Conservation (phyloP, 148 eudicot genomes). For the Pharnaceum exiguum region DNA sequence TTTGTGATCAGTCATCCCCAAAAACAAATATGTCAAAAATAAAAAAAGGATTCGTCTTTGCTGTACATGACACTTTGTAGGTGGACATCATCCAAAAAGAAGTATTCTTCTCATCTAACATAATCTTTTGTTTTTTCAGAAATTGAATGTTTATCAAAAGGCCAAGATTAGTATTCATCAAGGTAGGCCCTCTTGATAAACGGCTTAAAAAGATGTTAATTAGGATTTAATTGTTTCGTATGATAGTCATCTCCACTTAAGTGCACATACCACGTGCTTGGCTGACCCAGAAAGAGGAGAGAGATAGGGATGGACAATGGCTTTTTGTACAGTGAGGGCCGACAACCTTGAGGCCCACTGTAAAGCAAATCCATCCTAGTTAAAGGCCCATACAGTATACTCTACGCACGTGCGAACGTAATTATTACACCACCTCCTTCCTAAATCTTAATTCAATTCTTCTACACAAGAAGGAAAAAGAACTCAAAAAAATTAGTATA, state of each 20-base stretch:
- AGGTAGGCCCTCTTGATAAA: neutral
- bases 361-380: constrained; percentile 22
- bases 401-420: constrained; percentile 38
- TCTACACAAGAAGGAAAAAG: too few species aligned
- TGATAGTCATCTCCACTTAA: constrained; percentile 4
- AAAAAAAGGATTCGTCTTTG: constrained; percentile 10
- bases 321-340: constrained; percentile 27
- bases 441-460: neutral
- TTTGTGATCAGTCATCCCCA: constrained; percentile 19
- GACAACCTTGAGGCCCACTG: constrained; percentile 41
- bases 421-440: constrained; percentile 33
- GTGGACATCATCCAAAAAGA: constrained; percentile 34
- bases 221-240: neutral
- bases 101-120: neutral
- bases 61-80: constrained; percentile 25
- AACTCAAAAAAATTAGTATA: too few species aligned
- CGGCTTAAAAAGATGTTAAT: neutral
- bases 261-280: constrained; percentile 40
- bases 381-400: constrained; percentile 21
- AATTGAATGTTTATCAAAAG: constrained; percentile 2
- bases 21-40: neutral
- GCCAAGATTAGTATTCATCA: neutral
- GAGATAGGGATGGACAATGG: constrained; percentile 15
- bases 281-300: constrained; percentile 20
- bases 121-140: neutral